Evolutionary conservation across 1,139 yeast genomes (phyloP).

Genomic region (Hanseniaspora gamundiae): DNA sequence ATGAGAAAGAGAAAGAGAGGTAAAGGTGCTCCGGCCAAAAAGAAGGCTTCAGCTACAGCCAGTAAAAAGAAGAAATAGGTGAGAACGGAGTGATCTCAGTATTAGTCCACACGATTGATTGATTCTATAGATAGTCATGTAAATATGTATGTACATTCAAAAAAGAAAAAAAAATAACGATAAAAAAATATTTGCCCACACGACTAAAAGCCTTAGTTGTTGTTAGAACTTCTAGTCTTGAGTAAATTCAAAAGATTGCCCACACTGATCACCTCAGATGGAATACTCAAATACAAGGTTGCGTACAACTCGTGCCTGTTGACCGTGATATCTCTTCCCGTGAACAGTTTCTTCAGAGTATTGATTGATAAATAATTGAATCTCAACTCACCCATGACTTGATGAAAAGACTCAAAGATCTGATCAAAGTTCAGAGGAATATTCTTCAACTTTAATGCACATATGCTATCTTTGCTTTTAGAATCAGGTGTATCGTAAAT

Average conservation of each 20-base stretch:
- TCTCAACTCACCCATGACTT: constrained; percentile 30
- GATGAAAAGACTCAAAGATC: constrained; percentile 38
- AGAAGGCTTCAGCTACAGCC: constrained; percentile 31
- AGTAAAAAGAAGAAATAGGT: constrained; percentile 28
- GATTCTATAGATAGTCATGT: neutral
- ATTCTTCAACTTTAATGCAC: constrained; percentile 27
- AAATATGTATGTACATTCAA: neutral
- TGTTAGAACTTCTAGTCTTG: too few species aligned
- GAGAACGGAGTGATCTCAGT: neutral
- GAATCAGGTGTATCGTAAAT: constrained; percentile 26
- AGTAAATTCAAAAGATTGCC: neutral
- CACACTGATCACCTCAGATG: constrained; percentile 27
- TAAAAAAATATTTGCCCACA: too few species aligned
- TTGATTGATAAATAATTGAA: constrained; percentile 32
- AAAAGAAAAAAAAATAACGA: neutral
- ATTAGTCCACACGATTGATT: too few species aligned
- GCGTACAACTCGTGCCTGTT: constrained; percentile 36
- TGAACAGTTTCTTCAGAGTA: constrained; percentile 29
- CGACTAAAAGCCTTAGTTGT: too few species aligned
- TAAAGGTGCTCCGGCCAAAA: constrained; percentile 86
- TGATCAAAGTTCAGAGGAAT: constrained; percentile 32
- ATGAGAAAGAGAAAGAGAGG: constrained; percentile 53
- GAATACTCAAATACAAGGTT: constrained; percentile 38
- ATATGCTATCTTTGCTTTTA: constrained; percentile 7
- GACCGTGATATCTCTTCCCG: constrained; percentile 37